Conservation (phyloP, 768 basidiomycete species). For the Suillus sp. region DNA sequence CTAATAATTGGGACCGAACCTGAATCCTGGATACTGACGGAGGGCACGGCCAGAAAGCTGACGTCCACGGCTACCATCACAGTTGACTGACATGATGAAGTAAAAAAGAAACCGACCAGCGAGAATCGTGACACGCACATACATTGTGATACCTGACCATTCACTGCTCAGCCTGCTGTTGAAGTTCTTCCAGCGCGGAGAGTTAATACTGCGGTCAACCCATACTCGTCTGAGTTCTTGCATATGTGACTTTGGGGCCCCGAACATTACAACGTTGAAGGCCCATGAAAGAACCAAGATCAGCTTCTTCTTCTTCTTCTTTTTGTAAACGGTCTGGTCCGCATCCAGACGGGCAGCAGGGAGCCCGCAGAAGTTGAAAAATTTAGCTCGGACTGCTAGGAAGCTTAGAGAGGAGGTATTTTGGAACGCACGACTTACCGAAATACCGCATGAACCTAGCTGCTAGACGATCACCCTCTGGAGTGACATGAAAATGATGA, state of each 20-base stretch:
- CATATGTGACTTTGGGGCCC: slow-evolving; percentile 30
- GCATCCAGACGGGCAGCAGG: slow-evolving; percentile 46
- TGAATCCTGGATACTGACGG: slow-evolving; percentile 28
- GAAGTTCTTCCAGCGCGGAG: slow-evolving; percentile 15
- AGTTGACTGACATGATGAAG: slow-evolving; percentile 6
- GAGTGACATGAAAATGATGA: neutral
- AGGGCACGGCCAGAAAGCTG: slow-evolving; percentile 41
- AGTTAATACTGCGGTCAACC: slow-evolving; percentile 14
- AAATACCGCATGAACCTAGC: slow-evolving; percentile 48
- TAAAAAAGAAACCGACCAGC: neutral
- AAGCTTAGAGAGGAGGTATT: neutral
- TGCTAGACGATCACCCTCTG: slow-evolving; percentile 17
- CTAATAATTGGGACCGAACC: slow-evolving; percentile 14
- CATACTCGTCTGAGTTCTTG: slow-evolving; percentile 14
- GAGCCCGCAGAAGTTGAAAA: slow-evolving; percentile 51
- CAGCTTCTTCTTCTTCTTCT: slow-evolving; percentile 6
- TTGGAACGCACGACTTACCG: slow-evolving; percentile 28
- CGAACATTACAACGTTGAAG: slow-evolving; percentile 27
- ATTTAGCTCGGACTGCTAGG: slow-evolving; percentile 33
- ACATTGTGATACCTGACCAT: slow-evolving; percentile 43
- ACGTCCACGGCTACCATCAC: slow-evolving; percentile 12
- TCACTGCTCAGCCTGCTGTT: slow-evolving; percentile 10
- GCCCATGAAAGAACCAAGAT: slow-evolving; percentile 17
- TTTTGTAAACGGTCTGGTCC: slow-evolving; percentile 41
- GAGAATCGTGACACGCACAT: slow-evolving; percentile 36